Evolutionary conservation across 2,329 filamentous ascomycete genomes (phyloP).

Genomic region (Claviceps pazoutovae): DNA sequence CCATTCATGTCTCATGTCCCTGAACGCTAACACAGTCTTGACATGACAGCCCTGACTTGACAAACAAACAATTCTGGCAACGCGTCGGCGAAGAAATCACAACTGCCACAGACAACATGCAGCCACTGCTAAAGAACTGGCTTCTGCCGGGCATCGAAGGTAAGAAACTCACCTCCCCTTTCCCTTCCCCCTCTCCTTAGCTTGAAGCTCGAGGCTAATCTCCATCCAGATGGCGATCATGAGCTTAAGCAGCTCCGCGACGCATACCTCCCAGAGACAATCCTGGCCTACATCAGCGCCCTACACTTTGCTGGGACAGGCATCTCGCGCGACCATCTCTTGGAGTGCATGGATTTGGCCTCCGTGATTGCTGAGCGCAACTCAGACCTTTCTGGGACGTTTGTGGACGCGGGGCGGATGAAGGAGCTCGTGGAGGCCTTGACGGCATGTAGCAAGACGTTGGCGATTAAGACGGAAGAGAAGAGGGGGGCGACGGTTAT

Average conservation of each 20-base stretch:
- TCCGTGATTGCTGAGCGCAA: constrained; percentile 57
- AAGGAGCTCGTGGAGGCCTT: constrained; percentile 64
- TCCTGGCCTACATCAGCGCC: constrained; percentile 71
- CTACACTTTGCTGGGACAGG: constrained; percentile 66
- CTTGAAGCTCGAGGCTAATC: background rate
- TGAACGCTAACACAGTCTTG: background rate
- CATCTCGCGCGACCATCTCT: constrained; percentile 60
- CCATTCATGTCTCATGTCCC: too few relatives aligned
- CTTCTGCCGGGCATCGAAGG: constrained; percentile 41
- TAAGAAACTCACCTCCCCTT: constrained; percentile 21
- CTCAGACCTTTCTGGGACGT: constrained; percentile 50
- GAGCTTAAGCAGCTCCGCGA: constrained; percentile 54
- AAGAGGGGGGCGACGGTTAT: constrained; percentile 34
- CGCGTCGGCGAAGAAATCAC: constrained; percentile 41
- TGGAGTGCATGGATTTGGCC: constrained; percentile 79
- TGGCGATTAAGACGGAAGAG: constrained; percentile 41
- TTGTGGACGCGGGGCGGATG: constrained; percentile 53
- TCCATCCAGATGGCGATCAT: constrained; percentile 30
- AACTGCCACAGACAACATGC: constrained; percentile 40
- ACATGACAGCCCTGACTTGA: constrained; percentile 15
- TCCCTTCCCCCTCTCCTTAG: background rate
- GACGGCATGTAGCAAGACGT: constrained; percentile 62
- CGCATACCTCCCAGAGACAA: constrained; percentile 71
- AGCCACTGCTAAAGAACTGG: constrained; percentile 51
- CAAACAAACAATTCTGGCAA: constrained; percentile 36